Evolutionary conservation across 192 early-diverging fungal genomes (phyloP).

Genomic region (Podila clonocystis): DNA sequence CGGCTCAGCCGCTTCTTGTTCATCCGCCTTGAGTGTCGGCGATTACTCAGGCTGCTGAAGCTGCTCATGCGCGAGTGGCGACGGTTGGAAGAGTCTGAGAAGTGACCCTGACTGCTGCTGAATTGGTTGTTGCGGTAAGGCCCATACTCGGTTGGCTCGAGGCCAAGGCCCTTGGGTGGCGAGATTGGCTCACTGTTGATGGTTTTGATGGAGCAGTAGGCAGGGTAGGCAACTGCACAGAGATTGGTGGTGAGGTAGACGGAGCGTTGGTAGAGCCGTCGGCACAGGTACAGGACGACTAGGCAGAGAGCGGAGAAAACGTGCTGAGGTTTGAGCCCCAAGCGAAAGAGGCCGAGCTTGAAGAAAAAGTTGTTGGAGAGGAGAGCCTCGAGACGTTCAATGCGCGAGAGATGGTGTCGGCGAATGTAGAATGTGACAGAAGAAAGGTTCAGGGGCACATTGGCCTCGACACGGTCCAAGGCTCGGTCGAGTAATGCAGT

Average conservation of each 20-base stretch:
- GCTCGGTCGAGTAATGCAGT: constrained; percentile 44
- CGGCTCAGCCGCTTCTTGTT: constrained; percentile 8
- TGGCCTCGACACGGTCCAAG: constrained; percentile 43
- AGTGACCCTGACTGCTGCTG: no score
- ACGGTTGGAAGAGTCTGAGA: background rate
- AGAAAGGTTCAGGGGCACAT: constrained; percentile 53
- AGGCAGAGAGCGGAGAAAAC: constrained; percentile 42
- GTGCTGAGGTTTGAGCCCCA: constrained; percentile 48
- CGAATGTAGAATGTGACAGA: constrained; percentile 53
- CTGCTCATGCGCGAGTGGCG: constrained; percentile 20
- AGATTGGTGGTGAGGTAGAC: constrained; percentile 55
- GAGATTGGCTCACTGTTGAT: constrained; percentile 51
- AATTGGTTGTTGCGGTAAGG: no score
- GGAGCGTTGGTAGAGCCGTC: constrained; percentile 50
- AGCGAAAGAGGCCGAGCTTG: constrained; percentile 31
- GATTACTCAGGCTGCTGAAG: constrained; percentile 11
- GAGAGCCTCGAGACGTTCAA: constrained; percentile 40
- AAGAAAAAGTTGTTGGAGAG: constrained; percentile 39
- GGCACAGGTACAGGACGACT: constrained; percentile 20
- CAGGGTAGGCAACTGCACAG: constrained; percentile 62
- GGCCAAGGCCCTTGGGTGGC: constrained; percentile 20
- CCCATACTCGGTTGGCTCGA: constrained; percentile 36
- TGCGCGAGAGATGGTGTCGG: constrained; percentile 45
- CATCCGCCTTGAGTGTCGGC: constrained; percentile 6
- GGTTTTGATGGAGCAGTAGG: constrained; percentile 55